A percentile compares a stretch with the other conserved stretches of the same genome.
Evolutionary conservation across 2,329 filamentous ascomycete species (phyloP).

Genomic region (Herpotrichia juniperi): DNA sequence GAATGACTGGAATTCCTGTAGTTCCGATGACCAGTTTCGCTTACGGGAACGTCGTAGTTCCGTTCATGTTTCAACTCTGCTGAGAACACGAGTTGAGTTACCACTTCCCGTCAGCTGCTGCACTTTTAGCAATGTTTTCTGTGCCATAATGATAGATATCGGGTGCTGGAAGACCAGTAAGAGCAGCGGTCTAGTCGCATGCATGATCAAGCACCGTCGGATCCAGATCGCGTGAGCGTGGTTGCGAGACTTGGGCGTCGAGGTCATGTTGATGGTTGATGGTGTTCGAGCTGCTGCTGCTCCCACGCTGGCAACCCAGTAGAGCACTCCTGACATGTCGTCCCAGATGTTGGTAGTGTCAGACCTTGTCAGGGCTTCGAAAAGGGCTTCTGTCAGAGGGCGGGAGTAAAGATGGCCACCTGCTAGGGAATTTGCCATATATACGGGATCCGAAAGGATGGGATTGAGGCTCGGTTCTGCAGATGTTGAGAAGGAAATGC

Average conservation of each 20-base stretch:
- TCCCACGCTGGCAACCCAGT: constrained; percentile 41
- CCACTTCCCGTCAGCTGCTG: constrained; percentile 30
- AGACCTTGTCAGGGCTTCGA: constrained; percentile 28
- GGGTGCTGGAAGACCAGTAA: constrained; percentile 37
- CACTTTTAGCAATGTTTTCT: constrained; percentile 33
- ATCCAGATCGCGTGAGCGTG: constrained; percentile 29
- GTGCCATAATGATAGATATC: constrained; percentile 25
- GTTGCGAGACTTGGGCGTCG: constrained; percentile 5
- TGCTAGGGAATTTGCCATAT: not conserved
- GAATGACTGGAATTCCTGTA: not conserved
- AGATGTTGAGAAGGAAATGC: constrained; percentile 34
- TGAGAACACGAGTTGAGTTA: constrained; percentile 3
- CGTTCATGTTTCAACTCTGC: not conserved
- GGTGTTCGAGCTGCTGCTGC: constrained; percentile 34
- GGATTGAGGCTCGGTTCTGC: constrained; percentile 24
- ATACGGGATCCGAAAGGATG: constrained; percentile 12
- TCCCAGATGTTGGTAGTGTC: constrained; percentile 35
- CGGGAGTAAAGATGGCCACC: constrained; percentile 8
- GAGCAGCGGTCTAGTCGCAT: constrained; percentile 28
- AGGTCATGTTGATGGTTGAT: constrained; percentile 15
- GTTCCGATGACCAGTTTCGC: not conserved
- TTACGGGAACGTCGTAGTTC: not conserved
- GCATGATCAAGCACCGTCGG: constrained; percentile 36
- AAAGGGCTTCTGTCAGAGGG: constrained; percentile 26
- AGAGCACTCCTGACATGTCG: constrained; percentile 40